phyloP scores from a whole-genome alignment of 768 basidiomycete species.

The Termitomyces sp. region DNA sequence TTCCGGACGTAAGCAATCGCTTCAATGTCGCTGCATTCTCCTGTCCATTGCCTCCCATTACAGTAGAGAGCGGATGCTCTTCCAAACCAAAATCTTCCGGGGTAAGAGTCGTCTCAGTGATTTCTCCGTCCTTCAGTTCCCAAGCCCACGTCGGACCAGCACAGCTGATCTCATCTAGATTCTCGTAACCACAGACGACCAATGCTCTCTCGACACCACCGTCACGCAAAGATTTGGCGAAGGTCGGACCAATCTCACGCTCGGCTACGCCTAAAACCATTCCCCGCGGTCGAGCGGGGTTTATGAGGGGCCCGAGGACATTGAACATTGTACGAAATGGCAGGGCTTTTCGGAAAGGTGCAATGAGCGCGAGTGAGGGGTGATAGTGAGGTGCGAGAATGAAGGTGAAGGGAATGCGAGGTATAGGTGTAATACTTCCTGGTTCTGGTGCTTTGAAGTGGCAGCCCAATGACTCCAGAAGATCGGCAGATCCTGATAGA shows the following conservation, averaged over 20 bases:
- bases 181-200: constrained; percentile 91
- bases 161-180: constrained; percentile 92
- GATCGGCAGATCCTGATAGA: constrained; percentile 89
- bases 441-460: constrained; percentile 62
- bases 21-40: constrained; percentile 80
- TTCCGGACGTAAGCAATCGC: constrained; percentile 54
- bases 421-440: constrained; percentile 50
- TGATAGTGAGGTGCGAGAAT: constrained; percentile 94
- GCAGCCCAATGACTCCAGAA: constrained; percentile 81
- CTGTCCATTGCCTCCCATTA: constrained; percentile 66
- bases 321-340: constrained; percentile 98
- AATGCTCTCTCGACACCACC: constrained; percentile 78
- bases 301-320: constrained; percentile 88
- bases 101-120: constrained; percentile 57
- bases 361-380: constrained; percentile 75
- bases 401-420: constrained; percentile 80
- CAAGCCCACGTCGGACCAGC: constrained; percentile 85
- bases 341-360: constrained; percentile 78
- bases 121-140: constrained; percentile 68
- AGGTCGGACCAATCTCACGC: constrained; percentile 72
- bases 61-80: constrained; percentile 61
- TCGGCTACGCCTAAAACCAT: constrained; percentile 93
- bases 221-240: constrained; percentile 68
- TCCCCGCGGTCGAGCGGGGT: constrained; percentile 79
- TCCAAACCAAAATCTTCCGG: constrained; percentile 77